A percentile compares a stretch with the other conserved stretches of the same genome.
These are phyloP conservation scores for Quercus cerris DNA, from an alignment of 306 rosid species.

Conservation along the genomic window DNA sequence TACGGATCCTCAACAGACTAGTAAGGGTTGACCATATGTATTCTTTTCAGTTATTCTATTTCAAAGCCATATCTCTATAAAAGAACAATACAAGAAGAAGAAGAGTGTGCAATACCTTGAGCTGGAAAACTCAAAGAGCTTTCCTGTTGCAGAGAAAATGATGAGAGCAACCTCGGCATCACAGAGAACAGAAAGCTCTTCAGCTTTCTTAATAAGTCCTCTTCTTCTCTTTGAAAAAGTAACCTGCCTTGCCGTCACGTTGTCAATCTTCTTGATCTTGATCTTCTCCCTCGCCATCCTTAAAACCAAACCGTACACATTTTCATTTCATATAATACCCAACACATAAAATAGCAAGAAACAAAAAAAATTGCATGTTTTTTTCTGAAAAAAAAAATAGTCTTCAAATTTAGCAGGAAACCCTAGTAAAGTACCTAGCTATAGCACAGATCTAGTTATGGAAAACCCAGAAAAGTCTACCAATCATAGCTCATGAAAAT, in stretches of 20 bases:
- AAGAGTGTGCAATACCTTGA: conserved; percentile 22
- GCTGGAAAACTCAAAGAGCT: conserved; percentile 35
- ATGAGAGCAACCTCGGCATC: conserved; percentile 40
- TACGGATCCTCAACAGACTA: too few relatives aligned
- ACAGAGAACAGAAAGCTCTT: conserved; percentile 46
- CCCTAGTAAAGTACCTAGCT: background rate
- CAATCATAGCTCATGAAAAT: background rate
- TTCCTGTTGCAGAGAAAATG: conserved; percentile 42
- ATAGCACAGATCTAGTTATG: background rate
- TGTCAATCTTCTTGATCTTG: conserved; percentile 41
- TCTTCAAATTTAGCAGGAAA: background rate
- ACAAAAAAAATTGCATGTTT: background rate
- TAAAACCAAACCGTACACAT: background rate
- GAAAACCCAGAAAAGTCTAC: background rate
- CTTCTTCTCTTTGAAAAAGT: conserved; percentile 47
- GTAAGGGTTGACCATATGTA: too few relatives aligned
- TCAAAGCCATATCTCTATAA: too few relatives aligned
- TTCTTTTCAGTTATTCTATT: too few relatives aligned
- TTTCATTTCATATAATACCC: background rate
- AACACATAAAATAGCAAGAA: background rate
- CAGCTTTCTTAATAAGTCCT: conserved; percentile 45
- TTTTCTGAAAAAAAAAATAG: background rate
- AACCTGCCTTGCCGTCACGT: conserved; percentile 43
- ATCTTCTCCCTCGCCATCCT: conserved; percentile 39
- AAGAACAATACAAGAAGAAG: background rate